Conservation (phyloP, 257 asterid species). For the Echites panduratus region DNA sequence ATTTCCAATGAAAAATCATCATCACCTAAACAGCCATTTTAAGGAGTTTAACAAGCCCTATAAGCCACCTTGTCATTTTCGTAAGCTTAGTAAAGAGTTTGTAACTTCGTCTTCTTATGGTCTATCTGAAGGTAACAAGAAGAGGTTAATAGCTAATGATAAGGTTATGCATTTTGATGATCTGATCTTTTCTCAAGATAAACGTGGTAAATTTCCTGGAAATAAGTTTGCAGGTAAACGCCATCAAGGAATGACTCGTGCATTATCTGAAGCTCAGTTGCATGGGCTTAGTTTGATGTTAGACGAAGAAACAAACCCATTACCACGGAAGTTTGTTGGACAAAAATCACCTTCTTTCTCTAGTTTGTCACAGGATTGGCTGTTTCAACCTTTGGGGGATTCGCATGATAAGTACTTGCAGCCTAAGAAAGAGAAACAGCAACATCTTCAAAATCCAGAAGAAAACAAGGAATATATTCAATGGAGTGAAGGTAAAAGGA, state of each 20-base stretch:
- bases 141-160: conserved; percentile 20
- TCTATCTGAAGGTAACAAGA: conserved; percentile 24
- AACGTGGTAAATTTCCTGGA: conserved; percentile 16
- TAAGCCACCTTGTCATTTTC: conserved; percentile 24
- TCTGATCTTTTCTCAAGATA: conserved; percentile 27
- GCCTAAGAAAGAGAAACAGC: conserved; percentile 22
- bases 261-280: conserved; percentile 28
- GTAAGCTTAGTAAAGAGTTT: conserved; percentile 25
- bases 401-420: conserved; percentile 23
- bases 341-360: conserved; percentile 35
- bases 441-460: conserved; percentile 19
- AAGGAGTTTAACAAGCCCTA: conserved; percentile 21
- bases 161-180: conserved; percentile 30
- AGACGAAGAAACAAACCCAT: conserved; percentile 27
- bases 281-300: conserved; percentile 14
- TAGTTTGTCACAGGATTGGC: conserved; percentile 27
- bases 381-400: conserved; percentile 26
- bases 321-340: conserved; percentile 15
- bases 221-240: conserved; percentile 21
- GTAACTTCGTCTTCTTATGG: conserved; percentile 29
- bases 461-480: conserved; percentile 22
- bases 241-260: conserved; percentile 18
- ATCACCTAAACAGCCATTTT: conserved; percentile 17
- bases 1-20: conserved; percentile 23
- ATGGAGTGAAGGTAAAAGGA: conserved; percentile 20